Percentiles rank a stretch among this genome's conserved stretches.
Conservation (phyloP, 208 protist genomes). For the Trichomonas gallinae region DNA sequence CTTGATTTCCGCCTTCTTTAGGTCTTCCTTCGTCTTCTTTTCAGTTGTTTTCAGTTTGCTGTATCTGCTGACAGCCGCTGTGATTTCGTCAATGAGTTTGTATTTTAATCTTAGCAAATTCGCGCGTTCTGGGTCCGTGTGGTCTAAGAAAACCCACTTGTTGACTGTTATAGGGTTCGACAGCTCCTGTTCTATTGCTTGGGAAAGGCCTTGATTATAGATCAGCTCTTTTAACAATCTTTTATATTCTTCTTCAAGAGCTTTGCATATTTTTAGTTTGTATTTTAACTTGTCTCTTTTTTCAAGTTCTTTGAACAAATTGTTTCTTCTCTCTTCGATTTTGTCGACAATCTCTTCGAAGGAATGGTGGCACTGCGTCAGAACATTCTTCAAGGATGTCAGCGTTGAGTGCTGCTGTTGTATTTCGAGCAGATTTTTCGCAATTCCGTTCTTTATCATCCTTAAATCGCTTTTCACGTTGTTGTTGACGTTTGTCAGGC, state of each 20-base stretch:
- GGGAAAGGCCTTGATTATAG: neutral
- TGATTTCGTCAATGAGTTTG: neutral
- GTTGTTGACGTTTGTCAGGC: neutral
- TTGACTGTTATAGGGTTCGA: neutral
- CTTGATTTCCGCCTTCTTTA: neutral
- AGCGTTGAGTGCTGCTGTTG: neutral
- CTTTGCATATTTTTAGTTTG: neutral
- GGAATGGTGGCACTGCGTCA: neutral
- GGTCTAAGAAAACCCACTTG: neutral
- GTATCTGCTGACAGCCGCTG: neutral
- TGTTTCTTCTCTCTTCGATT: neutral
- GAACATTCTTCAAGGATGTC: neutral
- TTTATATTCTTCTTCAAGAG: neutral
- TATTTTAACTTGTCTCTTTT: neutral
- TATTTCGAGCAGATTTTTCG: neutral
- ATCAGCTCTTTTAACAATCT: neutral
- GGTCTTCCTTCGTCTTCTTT: neutral
- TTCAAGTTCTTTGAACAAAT: neutral
- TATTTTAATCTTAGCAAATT: neutral
- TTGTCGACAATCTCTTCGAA: neutral
- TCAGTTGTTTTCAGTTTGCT: neutral
- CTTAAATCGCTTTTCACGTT: neutral
- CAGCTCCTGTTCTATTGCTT: neutral
- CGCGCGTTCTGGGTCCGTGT: neutral
- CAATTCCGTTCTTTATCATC: neutral